These are phyloP conservation scores for Bipolaris bicolor DNA, from an alignment of 2,329 filamentous ascomycete species.

Conservation along the genomic window DNA sequence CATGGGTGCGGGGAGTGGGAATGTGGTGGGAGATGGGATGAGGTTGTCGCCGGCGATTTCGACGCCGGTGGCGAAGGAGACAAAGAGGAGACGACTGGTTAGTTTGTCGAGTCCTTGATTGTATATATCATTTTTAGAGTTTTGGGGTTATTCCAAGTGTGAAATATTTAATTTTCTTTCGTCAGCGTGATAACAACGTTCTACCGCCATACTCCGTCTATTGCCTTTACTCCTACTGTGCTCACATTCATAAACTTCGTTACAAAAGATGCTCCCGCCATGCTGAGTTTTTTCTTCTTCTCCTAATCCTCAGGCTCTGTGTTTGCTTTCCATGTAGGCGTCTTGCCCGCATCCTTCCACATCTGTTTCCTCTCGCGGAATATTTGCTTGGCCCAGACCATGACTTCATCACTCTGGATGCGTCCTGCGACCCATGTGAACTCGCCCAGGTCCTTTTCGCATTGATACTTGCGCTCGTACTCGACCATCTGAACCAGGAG, in stretches of 20 bases:
- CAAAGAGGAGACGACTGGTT: slow-evolving; percentile 25
- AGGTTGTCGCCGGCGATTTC: neutral
- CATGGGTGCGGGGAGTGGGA: neutral
- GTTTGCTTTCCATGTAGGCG: slow-evolving; percentile 38
- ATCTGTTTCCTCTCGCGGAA: slow-evolving; percentile 76
- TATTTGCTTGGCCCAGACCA: slow-evolving; percentile 78
- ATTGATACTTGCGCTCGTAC: slow-evolving; percentile 78
- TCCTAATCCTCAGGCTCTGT: slow-evolving; percentile 29
- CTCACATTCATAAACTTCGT: neutral
- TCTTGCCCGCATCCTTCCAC: slow-evolving; percentile 62
- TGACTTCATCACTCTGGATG: slow-evolving; percentile 78
- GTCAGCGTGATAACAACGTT: neutral
- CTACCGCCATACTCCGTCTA: neutral
- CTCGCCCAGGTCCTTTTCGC: slow-evolving; percentile 78
- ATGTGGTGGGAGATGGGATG: neutral
- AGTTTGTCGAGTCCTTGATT: slow-evolving; percentile 24
- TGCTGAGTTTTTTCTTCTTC: no score
- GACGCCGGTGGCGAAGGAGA: slow-evolving; percentile 4
- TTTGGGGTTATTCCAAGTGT: no score
- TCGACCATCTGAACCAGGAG: slow-evolving; percentile 94
- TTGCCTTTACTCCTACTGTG: neutral
- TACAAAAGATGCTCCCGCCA: neutral
- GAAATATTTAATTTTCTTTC: no score
- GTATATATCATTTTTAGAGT: neutral
- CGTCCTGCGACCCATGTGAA: slow-evolving; percentile 79